Conservation (phyloP, 768 basidiomycete genomes). For the Lentinus brumalis region DNA sequence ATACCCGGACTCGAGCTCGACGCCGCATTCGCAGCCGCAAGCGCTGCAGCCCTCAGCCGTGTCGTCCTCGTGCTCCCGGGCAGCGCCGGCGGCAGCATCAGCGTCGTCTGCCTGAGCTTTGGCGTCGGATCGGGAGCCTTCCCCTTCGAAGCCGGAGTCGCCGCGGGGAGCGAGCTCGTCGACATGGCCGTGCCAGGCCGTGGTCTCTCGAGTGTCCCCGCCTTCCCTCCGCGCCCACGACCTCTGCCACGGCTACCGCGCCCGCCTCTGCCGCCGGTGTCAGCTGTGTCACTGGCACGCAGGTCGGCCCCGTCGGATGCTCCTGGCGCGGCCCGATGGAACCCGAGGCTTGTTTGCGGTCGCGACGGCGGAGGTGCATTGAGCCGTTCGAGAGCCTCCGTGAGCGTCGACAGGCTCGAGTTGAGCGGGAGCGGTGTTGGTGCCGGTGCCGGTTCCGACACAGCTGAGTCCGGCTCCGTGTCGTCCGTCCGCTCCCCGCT, state of each 20-base stretch:
- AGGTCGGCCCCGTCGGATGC: constrained; percentile 28
- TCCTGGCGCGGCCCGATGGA: constrained; percentile 38
- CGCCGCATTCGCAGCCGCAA: background rate
- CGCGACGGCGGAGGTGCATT: constrained; percentile 63
- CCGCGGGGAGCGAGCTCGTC: background rate
- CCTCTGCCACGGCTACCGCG: background rate
- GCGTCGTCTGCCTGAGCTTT: constrained; percentile 14
- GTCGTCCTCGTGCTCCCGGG: constrained; percentile 10
- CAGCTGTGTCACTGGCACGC: background rate
- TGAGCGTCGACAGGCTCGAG: constrained; percentile 58
- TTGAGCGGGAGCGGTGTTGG: constrained; percentile 1
- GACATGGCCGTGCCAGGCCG: background rate
- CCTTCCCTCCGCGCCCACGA: background rate
- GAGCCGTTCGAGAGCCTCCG: constrained; percentile 71
- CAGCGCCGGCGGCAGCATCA: constrained; percentile 25
- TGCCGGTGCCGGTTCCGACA: background rate
- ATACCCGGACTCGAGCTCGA: background rate
- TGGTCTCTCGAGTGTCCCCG: background rate
- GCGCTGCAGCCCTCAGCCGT: background rate
- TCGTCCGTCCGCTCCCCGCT: background rate
- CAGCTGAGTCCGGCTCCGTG: background rate
- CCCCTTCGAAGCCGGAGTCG: background rate
- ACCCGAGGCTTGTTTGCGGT: constrained; percentile 73
- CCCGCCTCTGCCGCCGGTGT: background rate
- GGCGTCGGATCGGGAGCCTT: background rate